Evolutionary conservation across 331 rosid species (phyloP).

Genomic region (Quercus phellos): DNA sequence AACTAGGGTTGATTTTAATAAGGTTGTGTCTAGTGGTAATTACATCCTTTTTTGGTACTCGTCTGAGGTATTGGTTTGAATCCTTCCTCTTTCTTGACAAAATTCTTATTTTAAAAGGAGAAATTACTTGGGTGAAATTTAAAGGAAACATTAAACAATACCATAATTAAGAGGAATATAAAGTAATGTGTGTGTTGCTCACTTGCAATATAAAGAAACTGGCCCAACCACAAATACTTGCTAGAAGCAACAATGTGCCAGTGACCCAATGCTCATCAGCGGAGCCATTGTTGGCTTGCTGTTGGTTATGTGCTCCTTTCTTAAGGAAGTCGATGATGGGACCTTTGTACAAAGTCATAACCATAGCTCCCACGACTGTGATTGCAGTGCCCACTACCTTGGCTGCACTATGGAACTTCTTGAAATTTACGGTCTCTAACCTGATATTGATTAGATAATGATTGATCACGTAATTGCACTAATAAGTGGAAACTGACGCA

Average conservation of each 20-base stretch:
- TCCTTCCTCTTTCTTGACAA: no score
- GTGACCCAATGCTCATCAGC: constrained; percentile 55
- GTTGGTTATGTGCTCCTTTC: constrained; percentile 33
- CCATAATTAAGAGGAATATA: not conserved
- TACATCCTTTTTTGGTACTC: no score
- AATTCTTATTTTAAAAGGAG: no score
- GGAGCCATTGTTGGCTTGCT: constrained; percentile 12
- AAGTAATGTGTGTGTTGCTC: not conserved
- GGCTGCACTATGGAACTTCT: constrained; percentile 55
- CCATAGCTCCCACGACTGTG: constrained; percentile 87
- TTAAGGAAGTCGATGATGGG: constrained; percentile 47
- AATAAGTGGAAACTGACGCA: not conserved
- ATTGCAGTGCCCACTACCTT: constrained; percentile 71
- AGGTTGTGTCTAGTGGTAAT: no score
- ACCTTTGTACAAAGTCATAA: constrained; percentile 84
- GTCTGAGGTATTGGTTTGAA: no score
- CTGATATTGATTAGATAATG: constrained; percentile 23
- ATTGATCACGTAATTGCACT: not conserved
- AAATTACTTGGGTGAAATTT: no score
- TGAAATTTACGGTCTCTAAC: constrained; percentile 60
- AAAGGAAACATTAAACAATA: no score
- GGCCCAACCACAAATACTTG: constrained; percentile 76
- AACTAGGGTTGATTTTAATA: no score
- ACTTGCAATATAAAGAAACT: constrained; percentile 88
- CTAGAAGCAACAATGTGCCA: constrained; percentile 60